phyloP scores from a whole-genome alignment of 2,329 filamentous ascomycete genomes.

The Fusarium domesticum region DNA sequence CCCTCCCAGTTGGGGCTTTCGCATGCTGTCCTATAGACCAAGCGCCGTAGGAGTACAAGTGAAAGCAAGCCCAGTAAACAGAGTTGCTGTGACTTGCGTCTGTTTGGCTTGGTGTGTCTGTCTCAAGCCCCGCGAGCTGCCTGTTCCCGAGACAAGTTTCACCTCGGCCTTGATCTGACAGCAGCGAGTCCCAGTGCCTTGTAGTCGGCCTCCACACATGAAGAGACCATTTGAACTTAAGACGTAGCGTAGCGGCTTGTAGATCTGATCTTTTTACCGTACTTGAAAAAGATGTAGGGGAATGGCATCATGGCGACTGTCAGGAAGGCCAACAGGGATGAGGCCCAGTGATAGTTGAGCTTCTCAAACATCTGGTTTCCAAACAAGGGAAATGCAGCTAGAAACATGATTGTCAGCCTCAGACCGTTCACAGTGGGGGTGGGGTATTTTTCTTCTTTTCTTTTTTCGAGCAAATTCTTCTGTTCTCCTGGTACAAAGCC shows the following conservation, averaged over 20 bases:
- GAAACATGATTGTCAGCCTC: constrained; percentile 4
- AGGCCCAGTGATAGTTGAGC: constrained; percentile 69
- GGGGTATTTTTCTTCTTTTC: background rate
- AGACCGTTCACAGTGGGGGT: constrained; percentile 2
- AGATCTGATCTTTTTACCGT: constrained; percentile 55
- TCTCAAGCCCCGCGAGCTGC: background rate
- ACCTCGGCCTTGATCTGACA: background rate
- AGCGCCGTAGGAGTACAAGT: too few relatives aligned
- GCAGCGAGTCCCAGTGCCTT: background rate
- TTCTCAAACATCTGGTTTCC: constrained; percentile 68
- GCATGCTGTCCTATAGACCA: too few relatives aligned
- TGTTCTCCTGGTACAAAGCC: constrained; percentile 1
- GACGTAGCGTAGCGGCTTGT: constrained; percentile 52
- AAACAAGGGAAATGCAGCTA: constrained; percentile 73
- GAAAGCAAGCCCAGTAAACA: too few relatives aligned
- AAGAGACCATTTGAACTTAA: constrained; percentile 12
- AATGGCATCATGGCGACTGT: constrained; percentile 62
- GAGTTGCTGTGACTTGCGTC: too few relatives aligned
- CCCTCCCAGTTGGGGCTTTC: background rate
- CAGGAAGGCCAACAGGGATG: constrained; percentile 58
- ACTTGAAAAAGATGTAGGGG: constrained; percentile 60
- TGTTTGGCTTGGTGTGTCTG: background rate
- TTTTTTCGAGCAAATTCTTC: background rate
- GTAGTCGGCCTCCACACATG: background rate
- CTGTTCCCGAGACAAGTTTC: background rate